Conservation (phyloP, 2,329 filamentous ascomycete species). For the Rhexocercosporidium sp. region DNA sequence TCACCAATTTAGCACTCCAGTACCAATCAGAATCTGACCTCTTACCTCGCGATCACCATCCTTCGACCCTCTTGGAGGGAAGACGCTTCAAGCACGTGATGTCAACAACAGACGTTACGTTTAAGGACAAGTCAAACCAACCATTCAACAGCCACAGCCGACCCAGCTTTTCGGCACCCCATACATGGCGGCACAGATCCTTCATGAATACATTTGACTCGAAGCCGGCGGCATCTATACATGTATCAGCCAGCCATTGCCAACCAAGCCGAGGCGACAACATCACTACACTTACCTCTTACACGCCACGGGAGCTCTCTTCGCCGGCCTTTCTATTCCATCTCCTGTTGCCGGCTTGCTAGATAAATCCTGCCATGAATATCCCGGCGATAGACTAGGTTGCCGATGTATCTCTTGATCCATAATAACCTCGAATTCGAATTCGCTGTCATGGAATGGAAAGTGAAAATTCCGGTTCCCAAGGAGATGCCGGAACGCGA, state of each 20-base stretch:
- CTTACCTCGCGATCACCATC: slow-evolving; percentile 11
- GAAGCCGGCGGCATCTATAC: slow-evolving; percentile 13
- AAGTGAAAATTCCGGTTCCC: no score
- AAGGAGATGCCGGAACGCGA: neutral
- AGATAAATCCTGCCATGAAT: neutral
- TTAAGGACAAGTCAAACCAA: neutral
- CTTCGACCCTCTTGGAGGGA: slow-evolving; percentile 1
- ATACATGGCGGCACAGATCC: slow-evolving; percentile 6
- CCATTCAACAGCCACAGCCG: neutral
- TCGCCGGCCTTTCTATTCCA: neutral
- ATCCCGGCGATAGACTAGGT: neutral
- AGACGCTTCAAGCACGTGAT: neutral
- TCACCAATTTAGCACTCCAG: neutral
- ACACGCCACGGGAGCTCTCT: slow-evolving; percentile 11
- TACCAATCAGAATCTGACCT: neutral
- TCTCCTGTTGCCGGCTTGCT: neutral
- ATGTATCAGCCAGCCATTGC: neutral
- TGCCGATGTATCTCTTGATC: neutral
- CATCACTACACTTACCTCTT: neutral
- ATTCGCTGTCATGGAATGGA: no score
- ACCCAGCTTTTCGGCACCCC: slow-evolving; percentile 14
- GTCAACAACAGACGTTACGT: neutral
- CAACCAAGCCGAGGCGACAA: no score
- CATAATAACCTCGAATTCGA: no score
- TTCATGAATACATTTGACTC: slow-evolving; percentile 15